These are phyloP conservation scores for Phialocephala sp. DNA, from an alignment of 2,329 filamentous ascomycete species.

Conservation along the genomic window DNA sequence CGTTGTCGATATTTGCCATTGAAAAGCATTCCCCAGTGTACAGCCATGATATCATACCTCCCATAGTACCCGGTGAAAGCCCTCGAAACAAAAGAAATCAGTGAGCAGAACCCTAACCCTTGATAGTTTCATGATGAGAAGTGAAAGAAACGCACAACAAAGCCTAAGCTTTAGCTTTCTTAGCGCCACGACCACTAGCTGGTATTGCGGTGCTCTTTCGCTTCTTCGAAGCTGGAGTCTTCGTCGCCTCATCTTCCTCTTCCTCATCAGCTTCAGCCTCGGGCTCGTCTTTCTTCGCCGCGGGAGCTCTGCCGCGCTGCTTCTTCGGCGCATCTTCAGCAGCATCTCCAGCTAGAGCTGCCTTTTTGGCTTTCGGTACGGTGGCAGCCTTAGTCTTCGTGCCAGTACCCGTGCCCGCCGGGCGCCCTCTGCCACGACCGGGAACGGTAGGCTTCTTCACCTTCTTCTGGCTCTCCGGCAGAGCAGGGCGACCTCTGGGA, in stretches of 20 bases:
- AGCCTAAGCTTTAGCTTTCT: slow-evolving; percentile 29
- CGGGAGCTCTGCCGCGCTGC: slow-evolving; percentile 15
- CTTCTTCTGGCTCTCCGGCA: slow-evolving; percentile 34
- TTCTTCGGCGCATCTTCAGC: slow-evolving; percentile 14
- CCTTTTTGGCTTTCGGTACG: slow-evolving; percentile 13
- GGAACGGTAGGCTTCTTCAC: slow-evolving; percentile 23
- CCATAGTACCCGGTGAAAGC: background rate
- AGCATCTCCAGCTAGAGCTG: slow-evolving; percentile 5
- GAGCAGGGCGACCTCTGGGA: slow-evolving; percentile 32
- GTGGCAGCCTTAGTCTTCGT: slow-evolving; percentile 16
- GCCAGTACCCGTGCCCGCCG: slow-evolving; percentile 14
- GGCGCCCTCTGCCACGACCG: slow-evolving; percentile 33
- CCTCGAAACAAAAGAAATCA: background rate
- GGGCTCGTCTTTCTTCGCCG: background rate
- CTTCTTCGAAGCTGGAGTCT: slow-evolving; percentile 21
- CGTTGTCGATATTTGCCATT: background rate
- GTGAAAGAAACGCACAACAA: background rate
- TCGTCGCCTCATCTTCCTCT: slow-evolving; percentile 15
- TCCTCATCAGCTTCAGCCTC: background rate
- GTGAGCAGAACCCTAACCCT: background rate
- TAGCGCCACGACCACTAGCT: slow-evolving; percentile 12
- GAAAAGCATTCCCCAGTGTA: background rate
- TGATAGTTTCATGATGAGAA: background rate
- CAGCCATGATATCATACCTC: slow-evolving; percentile 4
- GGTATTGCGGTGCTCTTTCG: slow-evolving; percentile 18